phyloP scores from a whole-genome alignment of 148 eudicot species.

The Camellia granthamiana region DNA sequence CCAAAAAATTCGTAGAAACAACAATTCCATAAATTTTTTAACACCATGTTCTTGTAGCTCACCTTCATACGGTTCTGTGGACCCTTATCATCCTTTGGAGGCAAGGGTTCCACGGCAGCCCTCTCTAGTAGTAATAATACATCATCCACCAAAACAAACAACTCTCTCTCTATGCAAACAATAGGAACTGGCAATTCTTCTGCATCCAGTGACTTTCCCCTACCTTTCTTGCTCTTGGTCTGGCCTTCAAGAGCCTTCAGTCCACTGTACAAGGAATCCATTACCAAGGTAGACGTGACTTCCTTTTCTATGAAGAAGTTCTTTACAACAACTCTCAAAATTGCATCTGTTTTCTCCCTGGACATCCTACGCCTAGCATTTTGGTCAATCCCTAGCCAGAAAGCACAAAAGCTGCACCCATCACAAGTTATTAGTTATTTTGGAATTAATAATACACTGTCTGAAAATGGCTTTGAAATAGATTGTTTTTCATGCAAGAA shows the following conservation, averaged over 20 bases:
- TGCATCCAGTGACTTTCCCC: slow-evolving; percentile 43
- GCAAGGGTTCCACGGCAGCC: slow-evolving; percentile 84
- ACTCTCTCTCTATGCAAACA: slow-evolving; percentile 64
- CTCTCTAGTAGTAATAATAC: slow-evolving; percentile 69
- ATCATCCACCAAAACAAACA: slow-evolving; percentile 79
- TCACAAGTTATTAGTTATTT: slow-evolving; percentile 4
- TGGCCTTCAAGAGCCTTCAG: slow-evolving; percentile 84
- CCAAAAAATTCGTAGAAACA: not conserved
- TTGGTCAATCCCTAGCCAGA: slow-evolving; percentile 83
- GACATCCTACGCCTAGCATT: slow-evolving; percentile 72
- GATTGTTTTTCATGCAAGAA: not conserved
- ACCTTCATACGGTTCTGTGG: slow-evolving; percentile 92
- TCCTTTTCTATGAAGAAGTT: slow-evolving; percentile 84
- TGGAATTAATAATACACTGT: not conserved
- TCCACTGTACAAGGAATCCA: slow-evolving; percentile 96
- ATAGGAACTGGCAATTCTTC: slow-evolving; percentile 67
- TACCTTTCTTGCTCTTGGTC: slow-evolving; percentile 54
- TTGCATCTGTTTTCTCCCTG: slow-evolving; percentile 62
- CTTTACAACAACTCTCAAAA: slow-evolving; percentile 71
- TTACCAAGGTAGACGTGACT: slow-evolving; percentile 89
- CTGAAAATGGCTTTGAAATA: not conserved
- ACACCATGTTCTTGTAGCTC: slow-evolving; percentile 18
- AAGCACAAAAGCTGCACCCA: slow-evolving; percentile 71
- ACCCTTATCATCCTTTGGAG: slow-evolving; percentile 91
- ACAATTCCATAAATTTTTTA: not conserved